Evolutionary conservation across 768 basidiomycete genomes (phyloP), one percentile per base, ranked within the genome.

Genomic region (Polyporus arcularius): DNA sequence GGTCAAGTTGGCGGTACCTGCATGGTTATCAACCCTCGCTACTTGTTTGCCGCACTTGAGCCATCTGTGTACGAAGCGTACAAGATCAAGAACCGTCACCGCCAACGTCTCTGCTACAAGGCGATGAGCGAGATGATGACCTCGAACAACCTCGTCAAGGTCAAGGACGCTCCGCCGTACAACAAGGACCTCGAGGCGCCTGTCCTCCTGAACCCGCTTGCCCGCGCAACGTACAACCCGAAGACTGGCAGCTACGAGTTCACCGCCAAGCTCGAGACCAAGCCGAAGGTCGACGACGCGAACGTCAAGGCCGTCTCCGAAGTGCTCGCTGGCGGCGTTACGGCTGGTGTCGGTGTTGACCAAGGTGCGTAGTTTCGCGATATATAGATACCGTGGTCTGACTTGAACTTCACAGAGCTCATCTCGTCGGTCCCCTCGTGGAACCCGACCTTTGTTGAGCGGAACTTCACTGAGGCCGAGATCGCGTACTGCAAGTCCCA

Each of bases 1-100:
- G 96, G 97, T 68, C 97, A 98, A 84, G 96, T 98, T 63, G 97
- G 97, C 55, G 97, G 97, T 56, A 91, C 87, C 58, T 91, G 88
- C 46, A 82, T 96, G 65, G 80, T 98, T 68, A 71, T 98, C 52
- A 89, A 98, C 73, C 96, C 97, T 63, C 90, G 93, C 65, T 93
- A 92, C 77, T 82, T 97, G 64, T 87, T 96, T 64, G 96, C 89
- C 42, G 82, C 90, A 10, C 78, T 98, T 40, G 87, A 94, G 61
- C 85, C 92, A 1, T 79, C 84, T n/a, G 74, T 80, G 62, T 96
- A 95, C 68, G 84, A 86, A 53, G 76, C 79, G n/a, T 98, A 99
- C 80, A 83, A 80, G 73, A 73, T 72, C 60, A 87, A 82, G 70
- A 90, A 89, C 74, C 82, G 75, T 49, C 77, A 72, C 64, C 92